Conservation (phyloP, 2,329 filamentous ascomycete genomes). For the Fusarium euwallaceae region DNA sequence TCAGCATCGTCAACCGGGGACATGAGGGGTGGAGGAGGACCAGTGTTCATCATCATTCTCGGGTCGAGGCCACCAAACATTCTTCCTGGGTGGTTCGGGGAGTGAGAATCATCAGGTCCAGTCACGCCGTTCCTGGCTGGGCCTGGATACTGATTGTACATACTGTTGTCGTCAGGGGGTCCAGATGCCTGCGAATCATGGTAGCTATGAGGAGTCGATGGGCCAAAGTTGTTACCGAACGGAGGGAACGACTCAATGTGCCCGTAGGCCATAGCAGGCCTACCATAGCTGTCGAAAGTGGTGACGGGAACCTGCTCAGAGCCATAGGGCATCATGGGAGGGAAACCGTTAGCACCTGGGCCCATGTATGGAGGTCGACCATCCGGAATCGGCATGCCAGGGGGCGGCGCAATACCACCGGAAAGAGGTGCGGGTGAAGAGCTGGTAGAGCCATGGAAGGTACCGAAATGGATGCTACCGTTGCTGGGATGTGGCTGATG, state of each 20-base stretch:
- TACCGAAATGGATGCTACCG: constrained; percentile 69
- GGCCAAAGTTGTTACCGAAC: constrained; percentile 60
- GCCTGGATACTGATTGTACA: constrained; percentile 56
- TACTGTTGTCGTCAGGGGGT: constrained; percentile 60
- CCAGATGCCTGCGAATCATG: constrained; percentile 71
- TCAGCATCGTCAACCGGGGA: constrained; percentile 51
- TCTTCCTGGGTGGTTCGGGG: constrained; percentile 47
- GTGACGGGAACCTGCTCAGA: constrained; percentile 52
- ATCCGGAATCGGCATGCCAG: constrained; percentile 56
- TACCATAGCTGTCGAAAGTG: constrained; percentile 55
- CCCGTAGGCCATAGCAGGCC: constrained; percentile 52
- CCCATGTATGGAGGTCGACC: constrained; percentile 52
- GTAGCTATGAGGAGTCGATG: constrained; percentile 71
- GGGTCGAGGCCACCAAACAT: constrained; percentile 50
- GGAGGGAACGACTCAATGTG: constrained; percentile 52
- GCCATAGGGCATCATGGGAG: constrained; percentile 54
- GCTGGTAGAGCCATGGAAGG: constrained; percentile 66
- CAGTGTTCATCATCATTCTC: constrained; percentile 51
- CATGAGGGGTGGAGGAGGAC: constrained; percentile 47
- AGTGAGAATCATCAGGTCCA: constrained; percentile 49
- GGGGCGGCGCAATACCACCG: constrained; percentile 62
- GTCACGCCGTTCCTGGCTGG: constrained; percentile 55
- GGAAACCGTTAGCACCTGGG: constrained; percentile 52
- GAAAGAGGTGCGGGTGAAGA: constrained; percentile 69
- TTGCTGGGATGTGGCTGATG: constrained; percentile 68